Evolutionary conservation across 257 asterid genomes (phyloP), one percentile per base, ranked within the genome.

Genomic region (Vinca minor): DNA sequence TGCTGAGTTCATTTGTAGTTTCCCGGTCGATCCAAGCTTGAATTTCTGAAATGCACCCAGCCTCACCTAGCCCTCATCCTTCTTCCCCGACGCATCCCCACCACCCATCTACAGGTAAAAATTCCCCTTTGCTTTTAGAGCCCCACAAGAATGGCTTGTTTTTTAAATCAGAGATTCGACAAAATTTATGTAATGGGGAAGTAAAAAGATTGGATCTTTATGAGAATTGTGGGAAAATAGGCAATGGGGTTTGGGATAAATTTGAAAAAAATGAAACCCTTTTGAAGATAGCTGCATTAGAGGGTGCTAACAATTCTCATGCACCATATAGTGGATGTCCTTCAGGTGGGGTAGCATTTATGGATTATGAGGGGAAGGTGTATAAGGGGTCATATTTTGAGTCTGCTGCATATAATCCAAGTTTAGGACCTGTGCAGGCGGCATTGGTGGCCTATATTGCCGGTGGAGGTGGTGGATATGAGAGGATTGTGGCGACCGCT

Each of bases 341-440:
- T 0, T 88, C 98, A 18, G 98, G n/a, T n/a, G n/a, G 98, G 26
- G 83, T 85, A 15, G 94, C 96, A 18, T 59, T 91, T 70, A 83
- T 88, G 89, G 98, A 88, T 71, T 74, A 73, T 56, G 91, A 86
- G 21, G 98, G 98, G 25, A 83, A 76, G 44, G 76, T 88, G 47
- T 83, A 82, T 58, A 79, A 50, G 39, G 98, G 98, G 2, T 85
- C 90, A 6, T 91, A 88, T 56, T 68, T 71, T 9, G 96, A 91
- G 49, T 91, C 98, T 8, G 96, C 98, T 0, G 98, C 98, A 0
- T 88, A 83, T 68, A 91, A 91, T 66, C 98, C 96, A 41, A 91
- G 92, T 59, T 59, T 91, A 5, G 92, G 94, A 34, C 98, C 98
- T 46, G 82, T 83, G 10, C 98, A 91, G 73, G 86, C 88, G 35